These are phyloP conservation scores for Cichorium intybus DNA, from an alignment of 140 eudicot species.

Conservation along the genomic window DNA sequence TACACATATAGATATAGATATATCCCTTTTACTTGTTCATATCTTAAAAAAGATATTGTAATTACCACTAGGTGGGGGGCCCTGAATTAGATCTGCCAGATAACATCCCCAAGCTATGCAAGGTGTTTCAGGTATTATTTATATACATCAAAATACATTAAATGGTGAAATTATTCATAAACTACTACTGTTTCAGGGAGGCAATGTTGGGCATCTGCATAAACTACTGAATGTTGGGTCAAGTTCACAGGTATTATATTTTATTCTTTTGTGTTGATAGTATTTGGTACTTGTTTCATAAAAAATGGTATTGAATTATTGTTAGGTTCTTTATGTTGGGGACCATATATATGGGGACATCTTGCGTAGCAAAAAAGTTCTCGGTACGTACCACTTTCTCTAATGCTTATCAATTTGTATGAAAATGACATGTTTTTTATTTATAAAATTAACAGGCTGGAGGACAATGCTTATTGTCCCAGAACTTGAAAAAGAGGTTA, in stretches of 20 bases:
- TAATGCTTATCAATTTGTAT: constrained; percentile 2
- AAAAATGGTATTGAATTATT: constrained; percentile 6
- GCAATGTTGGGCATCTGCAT: constrained; percentile 93
- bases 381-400: constrained; percentile 65
- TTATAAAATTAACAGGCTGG: constrained; percentile 56
- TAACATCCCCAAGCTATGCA: constrained; percentile 45
- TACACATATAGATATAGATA: too few species aligned
- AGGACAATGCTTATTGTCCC: constrained; percentile 99
- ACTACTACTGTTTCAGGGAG: constrained; percentile 60
- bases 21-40: not conserved
- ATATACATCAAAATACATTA: constrained; percentile 1
- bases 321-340: constrained; percentile 91
- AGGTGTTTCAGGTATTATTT: constrained; percentile 69
- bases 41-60: too few species aligned
- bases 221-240: constrained; percentile 72
- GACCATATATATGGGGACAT: constrained; percentile 98
- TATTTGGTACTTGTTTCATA: not conserved
- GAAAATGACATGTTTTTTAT: not conserved
- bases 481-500: constrained; percentile 94
- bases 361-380: constrained; percentile 86
- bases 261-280: constrained; percentile 4
- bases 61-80: constrained; percentile 55
- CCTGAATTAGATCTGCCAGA: constrained; percentile 38
- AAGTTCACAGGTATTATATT: constrained; percentile 77
- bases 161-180: not conserved